Conservation (phyloP, 306 rosid genomes). For the Pachyrhizus erosus region DNA sequence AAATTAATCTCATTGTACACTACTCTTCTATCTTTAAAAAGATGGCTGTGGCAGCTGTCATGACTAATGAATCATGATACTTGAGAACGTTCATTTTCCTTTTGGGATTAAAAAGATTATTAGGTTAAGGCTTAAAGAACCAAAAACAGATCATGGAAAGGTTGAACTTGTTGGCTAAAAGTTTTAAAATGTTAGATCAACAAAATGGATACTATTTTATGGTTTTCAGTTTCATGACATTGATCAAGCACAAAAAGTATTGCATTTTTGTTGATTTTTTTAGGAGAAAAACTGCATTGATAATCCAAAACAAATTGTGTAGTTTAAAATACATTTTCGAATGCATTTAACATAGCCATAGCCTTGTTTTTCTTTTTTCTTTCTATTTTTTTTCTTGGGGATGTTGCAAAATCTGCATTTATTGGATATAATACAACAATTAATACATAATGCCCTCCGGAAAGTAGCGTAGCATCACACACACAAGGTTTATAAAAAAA, state of each 20-base stretch:
- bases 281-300: background rate
- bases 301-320: background rate
- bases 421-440: background rate
- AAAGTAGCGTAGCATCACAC: background rate
- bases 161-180: background rate
- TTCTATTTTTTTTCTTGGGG: background rate
- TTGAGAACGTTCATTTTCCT: background rate
- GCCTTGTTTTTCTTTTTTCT: background rate
- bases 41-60: constrained; percentile 17
- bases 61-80: background rate
- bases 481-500: background rate
- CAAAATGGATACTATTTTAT: background rate
- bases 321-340: background rate
- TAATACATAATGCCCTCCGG: background rate
- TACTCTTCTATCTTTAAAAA: background rate
- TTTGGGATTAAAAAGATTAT: background rate
- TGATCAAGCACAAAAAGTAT: background rate
- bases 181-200: background rate
- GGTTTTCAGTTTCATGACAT: background rate
- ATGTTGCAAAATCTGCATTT: background rate
- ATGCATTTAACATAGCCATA: background rate
- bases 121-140: background rate
- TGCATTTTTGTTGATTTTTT: background rate
- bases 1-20: background rate
- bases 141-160: background rate